Base-by-base conservation (phyloP, 176 grass and related monocot genomes). In the Triticum timopheevii region DNA sequence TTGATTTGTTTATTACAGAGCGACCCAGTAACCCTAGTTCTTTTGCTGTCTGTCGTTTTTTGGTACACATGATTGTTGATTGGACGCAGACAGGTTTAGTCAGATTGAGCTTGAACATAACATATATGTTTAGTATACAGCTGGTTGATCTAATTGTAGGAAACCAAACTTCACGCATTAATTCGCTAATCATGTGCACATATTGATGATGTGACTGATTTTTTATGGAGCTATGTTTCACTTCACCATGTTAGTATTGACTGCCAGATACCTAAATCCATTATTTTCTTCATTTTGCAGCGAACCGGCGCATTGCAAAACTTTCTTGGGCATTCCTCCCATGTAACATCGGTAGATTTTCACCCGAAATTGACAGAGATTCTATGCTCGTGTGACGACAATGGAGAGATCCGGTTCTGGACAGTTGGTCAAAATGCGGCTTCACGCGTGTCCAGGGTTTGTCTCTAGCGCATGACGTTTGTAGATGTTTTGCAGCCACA, bases 321-420 rank as follows among this genome's bases (percentile, higher is more conserved):
- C 8, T 95, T 93, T 63, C 68, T 13, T 68, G 93, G 91, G 78
- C 93, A 95, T 70, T 77, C 33, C 42, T 95, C 93, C 12, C 88
- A 95, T 80, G 91, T 95, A 61, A 89, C 86, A 25, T 93, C 93
- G 15, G 61, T 95, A 67, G 93, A 95, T 85, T 95, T 95, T 83
- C 93, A 95, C 83, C 91, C 93, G 1, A 95, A 90, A 61, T 79
- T 73, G 25, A 85, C 81, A 7, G 89, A 93, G 8, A 8, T 91
- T 72, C 81, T 95, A 39, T 93, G 93, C 81, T 93, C 93, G 33
- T 91, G 84, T 34, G 91, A 95, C 0, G 91, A 89, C 67, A 95
- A 93, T 52, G 93, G 93, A 79, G 91, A 95, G 61, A 87, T 95
- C 28, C 78, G 78, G 56, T 91, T 93, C 85, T 99, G 92, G 97